Evolutionary conservation across 345 rosid species (phyloP), one percentile per base, ranked within the genome.

Genomic region (Cochlearia excelsa): DNA sequence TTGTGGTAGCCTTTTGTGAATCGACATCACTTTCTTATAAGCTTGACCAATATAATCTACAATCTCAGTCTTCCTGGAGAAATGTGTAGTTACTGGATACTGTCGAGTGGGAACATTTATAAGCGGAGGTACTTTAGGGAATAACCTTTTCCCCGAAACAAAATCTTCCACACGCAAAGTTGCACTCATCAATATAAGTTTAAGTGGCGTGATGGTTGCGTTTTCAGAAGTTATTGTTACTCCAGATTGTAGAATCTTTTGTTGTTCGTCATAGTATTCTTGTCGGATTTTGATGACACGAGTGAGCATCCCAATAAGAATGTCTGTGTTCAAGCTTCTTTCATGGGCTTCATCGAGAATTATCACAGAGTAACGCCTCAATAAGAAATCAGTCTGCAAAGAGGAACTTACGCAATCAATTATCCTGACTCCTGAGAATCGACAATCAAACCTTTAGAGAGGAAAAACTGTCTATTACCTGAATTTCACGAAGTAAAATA

Each of bases 281-380:
- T 84, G 84, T 38, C 96, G 96, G 59, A 79, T 75, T 53, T 39
- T 74, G 73, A 85, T 75, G 65, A 82, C 78, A 55, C 90, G 84
- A 41, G 95, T 84, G 56, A 91, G 86, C 95, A 91, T 85, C 54
- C 98, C 95, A 11, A 88, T 88, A 48, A 91, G 88, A 74, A 91
- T 88, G 76, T 91, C 98, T 11, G 96, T 91, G 78, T 88, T 91
- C 67, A 88, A 73, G 82, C 90, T 88, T 74, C 98, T 84, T 70
- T 91, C 98, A 69, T 91, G 98, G 63, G 96, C 96, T 77, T 91
- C 96, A 62, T 88, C 96, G 55, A 91, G 81, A 65, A 91, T 76
- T 61, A 91, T 75, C 72, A 88, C 86, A 3, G 95, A 91, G 79
- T 91, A 91, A 41, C 82, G 83, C 70, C 74, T 86, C 82, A 91